Evolutionary conservation across 139 green algal species (phyloP).

Genomic region (Picochlorum sp.): DNA sequence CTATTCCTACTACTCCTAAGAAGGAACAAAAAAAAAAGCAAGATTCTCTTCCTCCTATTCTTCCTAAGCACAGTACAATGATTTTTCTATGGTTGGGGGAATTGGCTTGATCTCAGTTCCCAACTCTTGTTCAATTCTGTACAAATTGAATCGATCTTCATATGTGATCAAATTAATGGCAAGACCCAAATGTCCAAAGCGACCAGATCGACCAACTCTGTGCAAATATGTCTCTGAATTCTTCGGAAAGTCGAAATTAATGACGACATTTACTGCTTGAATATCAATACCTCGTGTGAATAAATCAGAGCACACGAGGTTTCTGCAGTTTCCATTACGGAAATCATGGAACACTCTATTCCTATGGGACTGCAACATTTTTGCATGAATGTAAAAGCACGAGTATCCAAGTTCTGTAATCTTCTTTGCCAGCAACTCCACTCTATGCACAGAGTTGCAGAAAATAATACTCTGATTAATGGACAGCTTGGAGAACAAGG

Average conservation of each 20-base stretch:
- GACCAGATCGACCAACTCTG: constrained; percentile 87
- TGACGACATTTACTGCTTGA: constrained; percentile 96
- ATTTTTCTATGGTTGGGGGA: constrained; percentile 89
- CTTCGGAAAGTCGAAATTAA: constrained; percentile 99
- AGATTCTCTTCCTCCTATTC: too few relatives aligned
- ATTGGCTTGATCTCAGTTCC: constrained; percentile 99
- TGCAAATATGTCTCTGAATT: constrained; percentile 99
- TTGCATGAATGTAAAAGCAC: constrained; percentile 99
- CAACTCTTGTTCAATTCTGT: constrained; percentile 97
- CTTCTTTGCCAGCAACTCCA: constrained; percentile 98
- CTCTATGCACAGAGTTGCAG: constrained; percentile 98
- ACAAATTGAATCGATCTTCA: constrained; percentile 97
- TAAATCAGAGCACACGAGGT: constrained; percentile 75
- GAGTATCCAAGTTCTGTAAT: constrained; percentile 99
- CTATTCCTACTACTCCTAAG: too few relatives aligned
- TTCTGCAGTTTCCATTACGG: constrained; percentile 93
- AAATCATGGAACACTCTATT: constrained; percentile 99
- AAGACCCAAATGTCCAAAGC: constrained; percentile 98
- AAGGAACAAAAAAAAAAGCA: too few relatives aligned
- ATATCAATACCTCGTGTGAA: constrained; percentile 91
- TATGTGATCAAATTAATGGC: constrained; percentile 98
- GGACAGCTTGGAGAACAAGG: constrained; percentile 86
- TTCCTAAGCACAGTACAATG: constrained; percentile 82
- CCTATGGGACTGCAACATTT: constrained; percentile 97
- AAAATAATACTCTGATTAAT: constrained; percentile 95